Conservation (phyloP, 352 stramenopile species). For the Phytophthora pini region DNA sequence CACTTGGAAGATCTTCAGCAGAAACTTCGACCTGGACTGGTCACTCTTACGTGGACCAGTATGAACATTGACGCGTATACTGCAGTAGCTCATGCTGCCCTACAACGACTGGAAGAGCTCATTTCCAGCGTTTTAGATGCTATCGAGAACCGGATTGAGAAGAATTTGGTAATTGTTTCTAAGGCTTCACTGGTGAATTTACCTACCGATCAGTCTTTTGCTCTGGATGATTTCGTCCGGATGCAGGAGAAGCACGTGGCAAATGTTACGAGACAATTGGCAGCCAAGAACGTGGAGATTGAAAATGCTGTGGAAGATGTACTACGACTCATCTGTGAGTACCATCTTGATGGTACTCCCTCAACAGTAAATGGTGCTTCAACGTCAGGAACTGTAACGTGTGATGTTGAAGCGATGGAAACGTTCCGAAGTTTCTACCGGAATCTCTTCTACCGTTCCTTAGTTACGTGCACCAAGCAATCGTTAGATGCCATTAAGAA, state of each 20-base stretch:
- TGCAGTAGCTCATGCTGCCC: slow-evolving; percentile 56
- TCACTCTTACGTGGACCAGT: slow-evolving; percentile 91
- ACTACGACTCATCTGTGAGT: slow-evolving; percentile 69
- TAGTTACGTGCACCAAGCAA: slow-evolving; percentile 83
- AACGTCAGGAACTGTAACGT: slow-evolving; percentile 21
- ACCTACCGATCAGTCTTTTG: slow-evolving; percentile 82
- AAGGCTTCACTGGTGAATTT: slow-evolving; percentile 81
- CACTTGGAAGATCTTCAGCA: slow-evolving; percentile 81
- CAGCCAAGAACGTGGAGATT: slow-evolving; percentile 86
- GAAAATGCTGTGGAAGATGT: slow-evolving; percentile 89
- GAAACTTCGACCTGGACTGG: slow-evolving; percentile 78
- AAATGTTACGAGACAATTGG: slow-evolving; percentile 62
- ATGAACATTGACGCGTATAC: slow-evolving; percentile 92
- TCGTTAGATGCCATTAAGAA: slow-evolving; percentile 88
- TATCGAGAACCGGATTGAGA: slow-evolving; percentile 87
- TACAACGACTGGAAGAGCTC: slow-evolving; percentile 82
- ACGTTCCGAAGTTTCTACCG: slow-evolving; percentile 81
- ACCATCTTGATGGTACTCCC: slow-evolving; percentile 56
- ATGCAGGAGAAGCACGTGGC: slow-evolving; percentile 84
- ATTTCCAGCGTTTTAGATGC: slow-evolving; percentile 85
- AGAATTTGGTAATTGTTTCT: slow-evolving; percentile 84
- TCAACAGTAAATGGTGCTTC: not conserved
- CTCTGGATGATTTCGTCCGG: slow-evolving; percentile 87
- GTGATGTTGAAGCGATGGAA: slow-evolving; percentile 46
- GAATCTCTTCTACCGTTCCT: slow-evolving; percentile 80